Conservation (phyloP, 331 rosid species). For the Acacia concinna region DNA sequence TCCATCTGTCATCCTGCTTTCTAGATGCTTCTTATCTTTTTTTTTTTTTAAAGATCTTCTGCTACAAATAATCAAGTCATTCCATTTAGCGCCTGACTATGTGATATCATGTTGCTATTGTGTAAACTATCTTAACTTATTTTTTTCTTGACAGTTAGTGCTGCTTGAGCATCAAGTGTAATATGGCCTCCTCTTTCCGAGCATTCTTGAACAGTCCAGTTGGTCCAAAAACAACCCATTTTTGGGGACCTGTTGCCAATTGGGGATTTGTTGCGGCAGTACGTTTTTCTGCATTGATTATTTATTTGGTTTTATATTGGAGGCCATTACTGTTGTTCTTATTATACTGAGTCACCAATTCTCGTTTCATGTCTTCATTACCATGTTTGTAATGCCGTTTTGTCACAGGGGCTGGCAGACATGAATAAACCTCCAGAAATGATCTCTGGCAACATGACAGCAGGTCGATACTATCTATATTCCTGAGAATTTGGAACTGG, state of each 20-base stretch:
- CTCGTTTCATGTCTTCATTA: background rate
- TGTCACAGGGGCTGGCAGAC: slow-evolving; percentile 77
- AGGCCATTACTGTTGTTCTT: background rate
- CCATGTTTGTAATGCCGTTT: slow-evolving; percentile 2
- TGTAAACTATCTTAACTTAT: slow-evolving; percentile 5
- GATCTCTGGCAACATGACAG: slow-evolving; percentile 96
- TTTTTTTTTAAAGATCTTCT: background rate
- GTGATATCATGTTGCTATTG: background rate
- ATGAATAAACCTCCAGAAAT: slow-evolving; percentile 89
- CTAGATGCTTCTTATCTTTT: no score
- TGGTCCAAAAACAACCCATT: slow-evolving; percentile 94
- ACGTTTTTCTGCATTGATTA: slow-evolving; percentile 35
- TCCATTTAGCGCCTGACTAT: background rate
- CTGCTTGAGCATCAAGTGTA: slow-evolving; percentile 19
- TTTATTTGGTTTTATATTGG: background rate
- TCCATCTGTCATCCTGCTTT: background rate
- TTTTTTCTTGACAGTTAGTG: slow-evolving; percentile 21
- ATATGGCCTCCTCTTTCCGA: slow-evolving; percentile 77
- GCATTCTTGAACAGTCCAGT: slow-evolving; percentile 89
- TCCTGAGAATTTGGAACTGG: background rate
- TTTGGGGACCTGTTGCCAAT: slow-evolving; percentile 99
- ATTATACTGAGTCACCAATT: background rate
- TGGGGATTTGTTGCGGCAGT: slow-evolving; percentile 97
- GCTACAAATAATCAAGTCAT: background rate
- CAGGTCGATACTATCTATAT: slow-evolving; percentile 48